Conservation (phyloP, 768 basidiomycete genomes). For the Peribolospora baueri region DNA sequence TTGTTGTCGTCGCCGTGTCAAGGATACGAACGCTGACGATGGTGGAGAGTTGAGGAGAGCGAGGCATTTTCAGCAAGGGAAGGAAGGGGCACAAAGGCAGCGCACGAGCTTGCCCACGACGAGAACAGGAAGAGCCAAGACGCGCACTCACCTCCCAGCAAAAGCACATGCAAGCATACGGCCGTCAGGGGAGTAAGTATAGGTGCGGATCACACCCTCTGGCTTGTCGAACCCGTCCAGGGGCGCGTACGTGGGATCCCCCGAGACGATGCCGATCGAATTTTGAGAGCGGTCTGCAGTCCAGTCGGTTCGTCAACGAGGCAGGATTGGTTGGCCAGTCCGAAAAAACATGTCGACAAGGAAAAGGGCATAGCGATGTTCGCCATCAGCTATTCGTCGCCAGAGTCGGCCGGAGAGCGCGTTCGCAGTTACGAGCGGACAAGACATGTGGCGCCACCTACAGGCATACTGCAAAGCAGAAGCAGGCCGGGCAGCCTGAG, state of each 20-base stretch:
- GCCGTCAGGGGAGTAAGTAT: conserved; percentile 65
- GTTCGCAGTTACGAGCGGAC: background rate
- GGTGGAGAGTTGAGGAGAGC: background rate
- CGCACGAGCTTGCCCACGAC: background rate
- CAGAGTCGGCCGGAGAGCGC: background rate
- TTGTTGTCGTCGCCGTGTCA: conserved; percentile 27
- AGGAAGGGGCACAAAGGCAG: background rate
- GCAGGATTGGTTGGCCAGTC: background rate
- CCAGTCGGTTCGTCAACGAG: background rate
- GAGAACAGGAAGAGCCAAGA: background rate
- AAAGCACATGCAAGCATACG: conserved; percentile 64
- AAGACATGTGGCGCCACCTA: background rate
- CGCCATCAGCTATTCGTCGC: background rate
- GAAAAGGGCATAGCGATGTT: background rate
- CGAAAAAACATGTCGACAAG: background rate
- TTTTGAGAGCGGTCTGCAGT: conserved; percentile 4
- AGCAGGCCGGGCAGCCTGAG: background rate
- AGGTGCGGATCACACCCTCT: conserved; percentile 47
- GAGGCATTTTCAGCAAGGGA: conserved; percentile 7
- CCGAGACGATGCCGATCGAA: conserved; percentile 1
- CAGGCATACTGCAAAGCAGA: background rate
- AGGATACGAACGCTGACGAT: conserved; percentile 42
- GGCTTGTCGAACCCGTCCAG: conserved; percentile 28
- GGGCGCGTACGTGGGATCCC: background rate
- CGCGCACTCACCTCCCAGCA: conserved; percentile 37